These are phyloP conservation scores for Fusarium fracticaudum DNA, from an alignment of 2,329 filamentous ascomycete species.

Conservation along the genomic window DNA sequence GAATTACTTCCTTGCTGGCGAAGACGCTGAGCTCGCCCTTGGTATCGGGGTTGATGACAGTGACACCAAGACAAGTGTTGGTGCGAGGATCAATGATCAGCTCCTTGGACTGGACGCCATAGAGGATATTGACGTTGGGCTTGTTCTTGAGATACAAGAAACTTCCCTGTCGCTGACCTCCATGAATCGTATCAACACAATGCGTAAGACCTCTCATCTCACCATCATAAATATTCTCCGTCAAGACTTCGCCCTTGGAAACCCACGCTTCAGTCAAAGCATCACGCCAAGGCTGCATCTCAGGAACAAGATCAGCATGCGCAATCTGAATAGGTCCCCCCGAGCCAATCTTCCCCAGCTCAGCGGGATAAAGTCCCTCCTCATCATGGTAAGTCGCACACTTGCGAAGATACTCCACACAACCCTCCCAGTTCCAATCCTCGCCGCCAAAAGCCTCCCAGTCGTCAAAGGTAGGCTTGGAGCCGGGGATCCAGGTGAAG, in stretches of 20 bases:
- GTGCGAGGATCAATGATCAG: constrained; percentile 58
- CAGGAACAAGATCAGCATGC: constrained; percentile 63
- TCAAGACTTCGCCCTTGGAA: constrained; percentile 59
- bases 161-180: constrained; percentile 63
- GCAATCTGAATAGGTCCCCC: constrained; percentile 63
- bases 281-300: constrained; percentile 61
- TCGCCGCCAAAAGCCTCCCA: constrained; percentile 79
- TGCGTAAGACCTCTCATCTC: constrained; percentile 63
- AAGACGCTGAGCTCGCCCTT: constrained; percentile 24
- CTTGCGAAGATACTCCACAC: constrained; percentile 61
- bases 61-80: constrained; percentile 55
- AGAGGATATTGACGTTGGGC: constrained; percentile 63
- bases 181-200: constrained; percentile 65
- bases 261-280: constrained; percentile 62
- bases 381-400: constrained; percentile 68
- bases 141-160: constrained; percentile 62
- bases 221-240: constrained; percentile 66
- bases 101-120: constrained; percentile 59
- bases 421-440: constrained; percentile 64
- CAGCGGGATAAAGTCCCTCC: constrained; percentile 52
- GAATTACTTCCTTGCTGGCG: constrained; percentile 59
- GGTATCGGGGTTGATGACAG: constrained; percentile 50
- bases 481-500: constrained; percentile 70
- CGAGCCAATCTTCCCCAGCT: constrained; percentile 61
- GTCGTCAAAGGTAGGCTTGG: constrained; percentile 69